phyloP scores from a whole-genome alignment of 345 rosid genomes.

The Linum lewisii region DNA sequence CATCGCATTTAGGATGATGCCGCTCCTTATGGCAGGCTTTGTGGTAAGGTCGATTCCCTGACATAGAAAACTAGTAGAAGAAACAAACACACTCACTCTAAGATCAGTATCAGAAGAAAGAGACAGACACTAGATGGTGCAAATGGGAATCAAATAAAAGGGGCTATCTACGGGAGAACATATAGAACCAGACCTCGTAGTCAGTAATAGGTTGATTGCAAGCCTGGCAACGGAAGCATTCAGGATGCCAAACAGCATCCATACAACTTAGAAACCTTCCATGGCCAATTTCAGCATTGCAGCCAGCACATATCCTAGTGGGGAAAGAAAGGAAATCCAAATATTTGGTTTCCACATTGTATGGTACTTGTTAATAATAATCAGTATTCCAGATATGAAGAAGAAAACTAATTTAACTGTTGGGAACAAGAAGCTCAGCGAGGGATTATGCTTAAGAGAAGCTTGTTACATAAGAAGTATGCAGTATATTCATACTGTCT shows the following conservation, averaged over 20 bases:
- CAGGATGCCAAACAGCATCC: conserved; percentile 83
- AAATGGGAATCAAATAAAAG: no score
- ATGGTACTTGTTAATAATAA: background rate
- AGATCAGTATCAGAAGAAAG: no score
- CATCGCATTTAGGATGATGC: conserved; percentile 89
- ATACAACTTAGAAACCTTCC: conserved; percentile 75
- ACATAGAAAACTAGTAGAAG: conserved; percentile 62
- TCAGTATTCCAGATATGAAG: no score
- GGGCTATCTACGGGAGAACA: no score
- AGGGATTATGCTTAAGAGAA: background rate
- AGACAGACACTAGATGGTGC: background rate
- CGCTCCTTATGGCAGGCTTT: conserved; percentile 75
- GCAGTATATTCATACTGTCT: background rate
- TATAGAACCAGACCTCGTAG: conserved; percentile 49
- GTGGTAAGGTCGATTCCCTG: conserved; percentile 68
- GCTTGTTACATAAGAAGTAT: background rate
- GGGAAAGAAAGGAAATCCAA: conserved; percentile 1
- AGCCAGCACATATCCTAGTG: conserved; percentile 84
- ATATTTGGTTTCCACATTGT: no score
- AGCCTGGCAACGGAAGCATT: conserved; percentile 67
- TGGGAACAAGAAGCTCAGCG: background rate
- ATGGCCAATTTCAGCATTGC: conserved; percentile 77
- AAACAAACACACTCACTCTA: conserved; percentile 10
- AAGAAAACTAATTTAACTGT: no score
- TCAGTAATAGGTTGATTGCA: conserved; percentile 69